Evolutionary conservation across 2,329 filamentous ascomycete species (phyloP).

Genomic region (Ceratocystiopsis sp.): DNA sequence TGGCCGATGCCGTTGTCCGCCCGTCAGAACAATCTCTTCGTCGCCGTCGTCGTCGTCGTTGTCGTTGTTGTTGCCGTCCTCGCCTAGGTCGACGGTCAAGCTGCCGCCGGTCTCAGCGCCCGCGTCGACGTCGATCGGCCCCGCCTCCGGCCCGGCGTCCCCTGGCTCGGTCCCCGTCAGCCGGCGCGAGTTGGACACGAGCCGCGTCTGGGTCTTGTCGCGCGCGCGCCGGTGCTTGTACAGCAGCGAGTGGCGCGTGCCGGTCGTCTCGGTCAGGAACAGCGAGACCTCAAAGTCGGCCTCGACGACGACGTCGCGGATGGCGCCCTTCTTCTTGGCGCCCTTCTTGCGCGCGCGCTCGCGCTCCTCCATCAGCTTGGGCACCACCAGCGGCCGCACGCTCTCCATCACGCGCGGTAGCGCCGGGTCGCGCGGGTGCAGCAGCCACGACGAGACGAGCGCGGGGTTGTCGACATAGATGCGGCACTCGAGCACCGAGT

Average conservation of each 20-base stretch:
- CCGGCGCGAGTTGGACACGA: conserved; percentile 45
- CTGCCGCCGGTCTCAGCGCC: conserved; percentile 5
- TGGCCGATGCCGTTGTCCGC: neutral
- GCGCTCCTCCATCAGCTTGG: conserved; percentile 78
- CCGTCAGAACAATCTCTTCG: conserved; percentile 34
- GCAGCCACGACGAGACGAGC: conserved; percentile 66
- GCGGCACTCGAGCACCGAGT: conserved; percentile 88
- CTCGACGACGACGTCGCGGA: conserved; percentile 75
- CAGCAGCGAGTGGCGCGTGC: conserved; percentile 67
- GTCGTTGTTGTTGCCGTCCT: conserved; percentile 10
- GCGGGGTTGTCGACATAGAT: conserved; percentile 90
- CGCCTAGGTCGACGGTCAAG: conserved; percentile 5
- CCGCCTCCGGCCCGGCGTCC: conserved; percentile 31
- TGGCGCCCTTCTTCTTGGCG: conserved; percentile 56
- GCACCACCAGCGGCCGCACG: conserved; percentile 70
- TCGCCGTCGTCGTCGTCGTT: conserved; percentile 37
- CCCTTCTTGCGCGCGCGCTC: conserved; percentile 45
- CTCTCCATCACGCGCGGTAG: conserved; percentile 71
- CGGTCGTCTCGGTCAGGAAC: conserved; percentile 69
- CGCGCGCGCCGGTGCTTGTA: conserved; percentile 69
- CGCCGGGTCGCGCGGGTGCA: conserved; percentile 58
- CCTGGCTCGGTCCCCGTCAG: conserved; percentile 39
- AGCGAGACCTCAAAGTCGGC: conserved; percentile 94
- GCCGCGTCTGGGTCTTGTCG: conserved; percentile 33
- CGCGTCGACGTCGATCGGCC: conserved; percentile 35